A percentile compares a stretch with the other conserved stretches of the same genome.
phyloP scores from a whole-genome alignment of 208 protist species.

The Acanthamoeba lenticulata region DNA sequence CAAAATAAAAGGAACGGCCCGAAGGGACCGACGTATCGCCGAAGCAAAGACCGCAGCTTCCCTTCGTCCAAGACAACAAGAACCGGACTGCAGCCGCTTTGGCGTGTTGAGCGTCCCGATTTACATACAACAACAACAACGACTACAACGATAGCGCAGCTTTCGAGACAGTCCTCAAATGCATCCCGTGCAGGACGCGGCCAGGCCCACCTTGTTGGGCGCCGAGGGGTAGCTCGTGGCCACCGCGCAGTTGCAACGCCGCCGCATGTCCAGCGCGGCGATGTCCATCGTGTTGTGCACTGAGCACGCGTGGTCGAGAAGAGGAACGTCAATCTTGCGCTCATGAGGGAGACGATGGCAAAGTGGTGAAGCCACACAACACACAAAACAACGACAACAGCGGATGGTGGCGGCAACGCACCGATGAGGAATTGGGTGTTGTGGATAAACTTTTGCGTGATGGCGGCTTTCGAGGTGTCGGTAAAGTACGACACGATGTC shows the following conservation, averaged over 20 bases:
- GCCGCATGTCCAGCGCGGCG: slow-evolving; percentile 49
- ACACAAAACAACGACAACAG: too few species aligned
- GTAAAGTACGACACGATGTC: slow-evolving; percentile 58
- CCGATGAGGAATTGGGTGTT: slow-evolving; percentile 63
- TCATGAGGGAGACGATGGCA: too few species aligned
- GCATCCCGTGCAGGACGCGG: slow-evolving; percentile 42
- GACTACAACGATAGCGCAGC: too few species aligned
- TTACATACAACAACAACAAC: too few species aligned
- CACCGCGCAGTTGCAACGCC: slow-evolving; percentile 39
- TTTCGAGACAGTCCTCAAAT: neutral
- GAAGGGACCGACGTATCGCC: too few species aligned
- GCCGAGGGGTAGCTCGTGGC: neutral
- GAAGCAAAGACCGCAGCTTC: too few species aligned
- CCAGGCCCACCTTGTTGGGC: slow-evolving; percentile 39
- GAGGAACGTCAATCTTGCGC: neutral
- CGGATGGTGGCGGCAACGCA: neutral
- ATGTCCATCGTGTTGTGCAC: slow-evolving; percentile 67
- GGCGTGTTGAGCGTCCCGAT: too few species aligned
- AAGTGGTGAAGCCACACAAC: neutral
- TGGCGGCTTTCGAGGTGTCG: slow-evolving; percentile 30
- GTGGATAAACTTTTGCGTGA: slow-evolving; percentile 40
- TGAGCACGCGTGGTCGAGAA: neutral
- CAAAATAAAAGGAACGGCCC: neutral
- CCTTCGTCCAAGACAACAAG: too few species aligned
- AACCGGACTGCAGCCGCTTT: too few species aligned